A percentile compares a stretch with the other conserved stretches of the same genome.
phyloP scores from a whole-genome alignment of 345 rosid genomes.

The Durio zibethinus region DNA sequence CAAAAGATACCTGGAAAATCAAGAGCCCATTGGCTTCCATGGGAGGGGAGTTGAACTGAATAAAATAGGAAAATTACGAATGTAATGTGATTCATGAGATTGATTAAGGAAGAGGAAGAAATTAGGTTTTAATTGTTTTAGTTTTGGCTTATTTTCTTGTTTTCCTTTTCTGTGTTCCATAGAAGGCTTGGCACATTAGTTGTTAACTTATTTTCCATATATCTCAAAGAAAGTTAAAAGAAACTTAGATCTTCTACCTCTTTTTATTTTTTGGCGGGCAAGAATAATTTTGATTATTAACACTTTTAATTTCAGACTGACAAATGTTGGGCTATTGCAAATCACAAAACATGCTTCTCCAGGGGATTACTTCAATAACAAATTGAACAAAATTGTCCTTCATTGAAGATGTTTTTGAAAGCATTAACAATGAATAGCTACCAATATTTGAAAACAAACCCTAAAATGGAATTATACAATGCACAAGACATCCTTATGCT shows the following conservation, averaged over 20 bases:
- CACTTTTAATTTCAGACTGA: neutral
- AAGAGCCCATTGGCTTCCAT: constrained; percentile 32
- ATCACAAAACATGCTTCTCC: neutral
- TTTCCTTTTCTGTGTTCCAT: constrained; percentile 29
- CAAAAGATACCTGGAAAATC: constrained; percentile 22
- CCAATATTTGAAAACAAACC: neutral
- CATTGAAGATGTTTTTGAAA: neutral
- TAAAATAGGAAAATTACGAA: constrained; percentile 35
- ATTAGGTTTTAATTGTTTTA: constrained; percentile 36
- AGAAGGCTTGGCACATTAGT: constrained; percentile 45
- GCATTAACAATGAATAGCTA: neutral
- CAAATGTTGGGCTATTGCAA: neutral
- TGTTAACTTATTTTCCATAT: constrained; percentile 35
- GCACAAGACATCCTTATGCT: neutral
- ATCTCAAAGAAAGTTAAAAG: constrained; percentile 42
- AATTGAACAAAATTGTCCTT: neutral
- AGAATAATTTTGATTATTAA: constrained; percentile 1
- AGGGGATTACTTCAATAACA: neutral
- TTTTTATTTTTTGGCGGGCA: neutral
- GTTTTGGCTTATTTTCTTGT: constrained; percentile 23
- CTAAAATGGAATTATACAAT: neutral
- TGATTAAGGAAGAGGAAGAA: constrained; percentile 30
- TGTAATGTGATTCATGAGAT: constrained; percentile 47
- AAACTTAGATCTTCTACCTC: constrained; percentile 7
- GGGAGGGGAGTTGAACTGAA: constrained; percentile 37